Percentiles rank a stretch among this genome's conserved stretches.
Conservation (phyloP, 176 grass and related monocot genomes). For the Raddia guianensis region DNA sequence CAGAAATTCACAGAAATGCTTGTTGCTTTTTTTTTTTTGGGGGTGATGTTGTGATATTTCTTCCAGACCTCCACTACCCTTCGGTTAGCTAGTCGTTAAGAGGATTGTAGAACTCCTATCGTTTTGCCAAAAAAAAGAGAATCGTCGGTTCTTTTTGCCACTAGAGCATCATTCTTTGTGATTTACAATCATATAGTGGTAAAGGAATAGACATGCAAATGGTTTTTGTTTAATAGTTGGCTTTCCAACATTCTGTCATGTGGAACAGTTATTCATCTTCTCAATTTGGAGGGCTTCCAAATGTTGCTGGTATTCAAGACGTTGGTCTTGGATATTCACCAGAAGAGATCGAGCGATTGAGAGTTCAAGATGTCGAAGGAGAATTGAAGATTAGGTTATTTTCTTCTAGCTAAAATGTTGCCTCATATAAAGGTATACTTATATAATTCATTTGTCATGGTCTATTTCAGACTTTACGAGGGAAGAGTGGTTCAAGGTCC, state of each 20-base stretch:
- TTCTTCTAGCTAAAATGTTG: conserved; percentile 17
- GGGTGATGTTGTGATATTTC: too few relatives aligned
- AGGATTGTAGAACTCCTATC: neutral
- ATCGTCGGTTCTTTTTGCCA: conserved; percentile 13
- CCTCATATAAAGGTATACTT: conserved; percentile 17
- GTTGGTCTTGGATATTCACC: conserved; percentile 53
- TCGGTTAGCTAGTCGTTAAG: neutral
- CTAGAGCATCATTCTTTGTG: neutral
- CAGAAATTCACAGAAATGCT: conserved; percentile 16
- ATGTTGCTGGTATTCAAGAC: conserved; percentile 51
- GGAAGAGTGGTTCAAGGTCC: conserved; percentile 86
- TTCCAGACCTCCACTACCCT: neutral
- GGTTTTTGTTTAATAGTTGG: neutral
- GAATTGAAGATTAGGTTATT: conserved; percentile 94
- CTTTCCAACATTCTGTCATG: conserved; percentile 28
- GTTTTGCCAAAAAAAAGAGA: neutral
- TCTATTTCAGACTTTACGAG: conserved; percentile 80
- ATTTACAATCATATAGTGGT: conserved; percentile 13
- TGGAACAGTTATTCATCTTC: conserved; percentile 82
- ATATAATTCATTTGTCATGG: conserved; percentile 57
- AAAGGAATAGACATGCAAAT: neutral
- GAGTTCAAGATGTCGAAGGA: conserved; percentile 84
- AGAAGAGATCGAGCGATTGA: conserved; percentile 66
- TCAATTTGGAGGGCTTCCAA: conserved; percentile 65
- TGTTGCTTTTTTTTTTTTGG: too few relatives aligned